Evolutionary conservation across 495 filamentous ascomycete genomes (phyloP).

Genomic region (Neurospora sp.): DNA sequence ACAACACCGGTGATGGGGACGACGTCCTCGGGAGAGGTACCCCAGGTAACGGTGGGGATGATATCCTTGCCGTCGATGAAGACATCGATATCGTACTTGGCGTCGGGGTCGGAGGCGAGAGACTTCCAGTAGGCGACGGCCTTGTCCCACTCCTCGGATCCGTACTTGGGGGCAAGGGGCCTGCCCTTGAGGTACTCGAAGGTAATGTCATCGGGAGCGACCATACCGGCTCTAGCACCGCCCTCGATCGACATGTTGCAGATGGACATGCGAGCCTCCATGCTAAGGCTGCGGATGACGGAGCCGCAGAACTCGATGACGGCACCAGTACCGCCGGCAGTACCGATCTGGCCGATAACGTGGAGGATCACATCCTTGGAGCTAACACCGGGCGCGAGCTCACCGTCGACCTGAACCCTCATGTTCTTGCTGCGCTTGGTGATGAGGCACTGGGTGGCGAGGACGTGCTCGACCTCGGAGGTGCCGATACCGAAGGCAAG

Average conservation of each 20-base stretch:
- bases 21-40: conserved; percentile 92
- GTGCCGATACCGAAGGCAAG: conserved; percentile 97
- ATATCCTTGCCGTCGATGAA: conserved; percentile 89
- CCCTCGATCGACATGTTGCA: conserved; percentile 99
- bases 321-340: conserved; percentile 85
- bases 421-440: conserved; percentile 96
- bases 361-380: conserved; percentile 95
- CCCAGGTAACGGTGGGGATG: conserved; percentile 89
- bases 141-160: conserved; percentile 80
- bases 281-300: conserved; percentile 78
- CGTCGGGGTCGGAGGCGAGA: conserved; percentile 73
- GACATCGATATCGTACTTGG: conserved; percentile 78
- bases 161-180: conserved; percentile 76
- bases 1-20: conserved; percentile 85
- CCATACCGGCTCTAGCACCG: conserved; percentile 91
- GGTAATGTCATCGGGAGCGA: conserved; percentile 88
- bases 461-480: conserved; percentile 95
- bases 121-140: conserved; percentile 83
- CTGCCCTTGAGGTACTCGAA: conserved; percentile 89
- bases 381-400: conserved; percentile 83
- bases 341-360: conserved; percentile 89
- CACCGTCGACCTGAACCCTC: conserved; percentile 88
- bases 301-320: conserved; percentile 97
- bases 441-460: conserved; percentile 91
- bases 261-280: conserved; percentile 98